Evolutionary conservation across 306 rosid genomes (phyloP), one percentile per base, ranked within the genome.

Genomic region (Glycine soja): DNA sequence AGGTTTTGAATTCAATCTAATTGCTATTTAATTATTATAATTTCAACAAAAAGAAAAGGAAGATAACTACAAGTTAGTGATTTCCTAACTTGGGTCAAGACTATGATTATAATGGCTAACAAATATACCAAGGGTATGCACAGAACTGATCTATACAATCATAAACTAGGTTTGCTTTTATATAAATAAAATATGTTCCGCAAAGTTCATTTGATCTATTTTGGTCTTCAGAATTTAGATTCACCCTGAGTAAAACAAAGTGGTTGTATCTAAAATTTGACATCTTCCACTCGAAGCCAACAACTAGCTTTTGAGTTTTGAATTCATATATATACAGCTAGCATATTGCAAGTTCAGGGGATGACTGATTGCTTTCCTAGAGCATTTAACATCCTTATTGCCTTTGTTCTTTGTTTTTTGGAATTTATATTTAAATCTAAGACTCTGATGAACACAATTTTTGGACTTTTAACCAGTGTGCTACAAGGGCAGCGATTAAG

Each of bases 401-500:
- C 15, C 2, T 8, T 58, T 19, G 3, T 12, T 7, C n/a, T 7
- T 65, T 3, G 6, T 38, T 9, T 16, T 43, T 15, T 40, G 45
- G 50, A 5, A 64, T 11, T 12, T 13, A 10, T 19, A 12, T 50
- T 52, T 42, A 47, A 59, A 15, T 75, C 13, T 48, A 5, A 56
- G 74, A 79, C 34, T 12, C 11, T 72, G 65, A 32, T 50, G 51
- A 81, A 0, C n/a, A 53, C 69, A 24, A 52, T 40, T 10, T 53
- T n/a, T n/a, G 70, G 46, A 15, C 6, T 77, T 78, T 18, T 8
- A 72, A 72, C 63, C 73, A 80, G 87, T 47, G n/a, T 61, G 1
- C 16, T 14, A 16, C 3, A 10, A 3, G 70, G 46, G 1, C 16
- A 32, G 8, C 3, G 32, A n/a, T 32, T 6, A n/a, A 80, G 95